These are phyloP conservation scores for Beauveria sp. DNA, from an alignment of 2,329 filamentous ascomycete genomes.

Conservation along the genomic window DNA sequence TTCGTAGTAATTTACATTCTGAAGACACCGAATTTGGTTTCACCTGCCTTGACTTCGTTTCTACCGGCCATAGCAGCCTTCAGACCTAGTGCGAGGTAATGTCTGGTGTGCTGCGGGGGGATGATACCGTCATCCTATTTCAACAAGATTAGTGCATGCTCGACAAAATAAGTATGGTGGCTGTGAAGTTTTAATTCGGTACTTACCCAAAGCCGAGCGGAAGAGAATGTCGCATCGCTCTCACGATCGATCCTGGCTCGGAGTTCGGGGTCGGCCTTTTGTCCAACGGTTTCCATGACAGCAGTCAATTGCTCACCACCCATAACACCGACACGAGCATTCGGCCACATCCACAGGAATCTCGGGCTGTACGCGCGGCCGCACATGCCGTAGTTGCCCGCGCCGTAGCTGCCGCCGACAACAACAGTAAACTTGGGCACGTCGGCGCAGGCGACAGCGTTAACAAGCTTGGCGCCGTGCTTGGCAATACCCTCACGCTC, in stretches of 20 bases:
- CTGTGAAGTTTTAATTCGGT: not conserved
- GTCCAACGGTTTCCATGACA: constrained; percentile 93
- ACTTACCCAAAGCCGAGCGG: constrained; percentile 77
- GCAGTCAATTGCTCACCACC: constrained; percentile 82
- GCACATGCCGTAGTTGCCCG: constrained; percentile 98
- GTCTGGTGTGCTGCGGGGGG: constrained; percentile 66
- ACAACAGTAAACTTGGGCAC: constrained; percentile 97
- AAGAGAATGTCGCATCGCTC: constrained; percentile 82
- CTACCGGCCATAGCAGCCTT: constrained; percentile 63
- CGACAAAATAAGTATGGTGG: not conserved
- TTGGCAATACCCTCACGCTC: constrained; percentile 95
- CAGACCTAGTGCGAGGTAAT: constrained; percentile 65
- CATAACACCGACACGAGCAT: constrained; percentile 95
- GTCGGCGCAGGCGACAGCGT: constrained; percentile 85
- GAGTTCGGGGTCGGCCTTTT: constrained; percentile 70
- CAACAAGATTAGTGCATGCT: not conserved
- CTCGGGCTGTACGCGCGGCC: constrained; percentile 87
- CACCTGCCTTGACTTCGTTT: constrained; percentile 51
- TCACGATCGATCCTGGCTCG: constrained; percentile 81
- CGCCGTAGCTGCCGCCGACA: constrained; percentile 85
- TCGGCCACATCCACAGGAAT: constrained; percentile 96
- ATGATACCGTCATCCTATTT: constrained; percentile 70
- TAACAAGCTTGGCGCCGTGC: constrained; percentile 94
- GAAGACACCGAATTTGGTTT: constrained; percentile 72
- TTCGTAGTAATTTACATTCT: constrained; percentile 54